Evolutionary conservation across 83 land plant genomes (phyloP), one percentile per base, ranked within the genome.

Genomic region (Thuja plicata): DNA sequence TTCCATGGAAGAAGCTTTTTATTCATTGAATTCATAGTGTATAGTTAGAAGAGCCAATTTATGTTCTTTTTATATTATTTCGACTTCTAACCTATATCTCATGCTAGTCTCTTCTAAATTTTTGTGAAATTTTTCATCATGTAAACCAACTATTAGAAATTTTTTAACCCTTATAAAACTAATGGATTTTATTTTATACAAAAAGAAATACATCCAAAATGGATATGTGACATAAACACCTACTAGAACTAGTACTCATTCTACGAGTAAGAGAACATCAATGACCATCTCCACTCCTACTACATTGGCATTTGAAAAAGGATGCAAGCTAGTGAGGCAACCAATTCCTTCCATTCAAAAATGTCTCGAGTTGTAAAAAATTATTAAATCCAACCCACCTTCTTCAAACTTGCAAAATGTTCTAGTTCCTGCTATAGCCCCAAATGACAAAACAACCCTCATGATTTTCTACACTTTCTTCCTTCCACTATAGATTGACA

Each of bases 281-380:
- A 93, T 95, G 83, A 99, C 99, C 99, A 98, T 97, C 32, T 98
- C 99, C 87, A 98, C 91, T 21, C 97, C 99, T 2, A 98, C 92
- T 1, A 97, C 99, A 95, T 98, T 98, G 57, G 99, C 99, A 96
- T 98, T 99, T 81, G 98, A 96, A 92, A 95, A 98, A 38, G 99
- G 99, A 89, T 97, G 87, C 45, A 98, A 88, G 32, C 99, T 99
- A 34, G 99, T 94, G 86, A 98, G 88, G 12, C 99, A 98, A 87
- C 99, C 99, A 87, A 98, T 95, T 89, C 99, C 99, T 80, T 97
- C 99, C 99, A 98, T 98, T 27, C 99, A 94, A 87, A 98, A 98
- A 30, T 98, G 93, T 34, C 99, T 98, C 11, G 99, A 98, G 86
- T 98, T 98, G 90, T 98, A 98, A 1, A 98, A 55, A 24, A 97